Base-by-base conservation (phyloP, 1,284 basidiomycete species). In the Cutaneotrichosporon mucoides region DNA sequence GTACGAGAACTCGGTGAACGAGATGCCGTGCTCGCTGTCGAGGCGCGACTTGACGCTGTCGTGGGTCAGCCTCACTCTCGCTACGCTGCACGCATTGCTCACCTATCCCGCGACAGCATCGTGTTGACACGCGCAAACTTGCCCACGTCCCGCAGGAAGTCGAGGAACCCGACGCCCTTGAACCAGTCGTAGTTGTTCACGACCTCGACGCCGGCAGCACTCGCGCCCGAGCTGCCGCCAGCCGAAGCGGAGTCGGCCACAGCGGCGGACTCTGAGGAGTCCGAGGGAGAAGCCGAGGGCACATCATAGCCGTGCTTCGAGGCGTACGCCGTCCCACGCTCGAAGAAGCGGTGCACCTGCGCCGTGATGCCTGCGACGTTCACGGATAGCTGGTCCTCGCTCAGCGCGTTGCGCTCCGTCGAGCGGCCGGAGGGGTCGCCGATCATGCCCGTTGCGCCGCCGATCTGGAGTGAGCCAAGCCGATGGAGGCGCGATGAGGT, bases 1-100 rank as follows among this genome's bases (percentile, higher is more conserved):
- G 75, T 99, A 99, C 5, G 88, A 87, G 79, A 99, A 98, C 74
- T 99, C 96, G 15, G 94, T 93, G 80, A 96, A 99, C 10, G 92
- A 95, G 65, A 99, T 88, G 35, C 95, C 84, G 3, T 88, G 86
- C 5, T 83, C 82, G 2, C 75, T 72, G 10, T 68, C 58, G 53
- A 97, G 82, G 36, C 94, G 88, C n/a, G 84, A 84, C 66, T 88
- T 88, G 35, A 98, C 93, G 65, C 92, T 95, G 68, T 37, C 24
- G 40, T 9, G 13, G 68, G 24, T 24, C 24, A 24, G 24, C 24
- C 24, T 24, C 24, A 24, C 24, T 24, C 24, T 24, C 24, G 24
- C 24, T 24, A 24, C 24, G 24, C 24, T 24, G 24, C 24, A 24
- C 24, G 24, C 24, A 24, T 24, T 24, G 24, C 83, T 60, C 63